Base-by-base conservation (phyloP, 495 filamentous ascomycete species). In the Acidomyces sp. region DNA sequence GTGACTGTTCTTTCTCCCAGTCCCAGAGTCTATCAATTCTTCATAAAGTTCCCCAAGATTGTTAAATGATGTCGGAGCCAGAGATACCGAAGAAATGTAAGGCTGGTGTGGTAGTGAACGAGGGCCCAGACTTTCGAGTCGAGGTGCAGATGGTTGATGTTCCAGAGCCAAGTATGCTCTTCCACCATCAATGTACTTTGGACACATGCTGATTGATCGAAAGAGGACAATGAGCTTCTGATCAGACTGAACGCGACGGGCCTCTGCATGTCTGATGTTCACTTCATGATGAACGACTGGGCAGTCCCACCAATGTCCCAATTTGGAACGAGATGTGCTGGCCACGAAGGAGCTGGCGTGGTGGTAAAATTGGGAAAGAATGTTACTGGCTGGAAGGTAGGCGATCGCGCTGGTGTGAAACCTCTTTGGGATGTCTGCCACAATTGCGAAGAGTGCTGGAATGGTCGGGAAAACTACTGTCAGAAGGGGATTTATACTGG, bases 321-420 rank as follows among this genome's bases (percentile, higher is more conserved):
- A 0, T 70, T 69, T 30, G 62, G 63, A 3, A 59, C 61, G 1
- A 60, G 61, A 11, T 73, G 64, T 16, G 61, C 71, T 0, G 71
- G 71, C 10, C 71, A 75, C 46, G 70, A 75, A 54, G 70, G 71
- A 18, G 69, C 69, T 5, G 71, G 71, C 4, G 60, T 73, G 0
- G 66, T 75, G 3, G 70, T 72, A 4, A 64, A 71, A 24, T 43
- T 72, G 2, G 71, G 71, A 2, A 41, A 50, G 17, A 64, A 68
- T 12, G 68, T 73, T 20, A 71, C 63, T 43, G 65, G 58, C 26
- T 67, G 74, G 45, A 68, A 72, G 32, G 43, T 71, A 3, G 77
- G 77, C 17, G 72, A 77, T 48, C 61, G 74, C 12, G 75, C 64
- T 3, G 75, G 75, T 9, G 62, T 72, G 41, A 76, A 74, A 44